These are phyloP conservation scores for Rhodocollybia butyracea DNA, from an alignment of 768 basidiomycete species.

Conservation along the genomic window DNA sequence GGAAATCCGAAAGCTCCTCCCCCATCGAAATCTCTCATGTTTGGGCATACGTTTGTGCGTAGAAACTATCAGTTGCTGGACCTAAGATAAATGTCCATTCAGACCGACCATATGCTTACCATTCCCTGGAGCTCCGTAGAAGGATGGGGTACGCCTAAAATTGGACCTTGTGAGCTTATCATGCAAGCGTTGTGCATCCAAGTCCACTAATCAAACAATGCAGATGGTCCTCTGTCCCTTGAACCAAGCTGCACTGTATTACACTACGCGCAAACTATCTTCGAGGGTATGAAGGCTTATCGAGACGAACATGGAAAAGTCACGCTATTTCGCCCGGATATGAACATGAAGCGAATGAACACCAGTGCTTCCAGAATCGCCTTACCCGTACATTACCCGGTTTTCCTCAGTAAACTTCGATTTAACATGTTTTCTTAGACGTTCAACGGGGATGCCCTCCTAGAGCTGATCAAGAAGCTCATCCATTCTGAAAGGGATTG, in stretches of 20 bases:
- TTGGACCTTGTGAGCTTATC: conserved; percentile 67
- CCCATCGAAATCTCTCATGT: conserved; percentile 64
- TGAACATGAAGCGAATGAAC: conserved; percentile 98
- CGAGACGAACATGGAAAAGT: conserved; percentile 67
- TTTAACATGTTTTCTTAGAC: conserved; percentile 36
- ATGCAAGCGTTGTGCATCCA: conserved; percentile 4
- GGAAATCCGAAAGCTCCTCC: conserved; percentile 59
- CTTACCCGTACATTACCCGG: conserved; percentile 54
- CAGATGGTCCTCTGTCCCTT: conserved; percentile 70
- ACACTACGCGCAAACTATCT: conserved; percentile 89
- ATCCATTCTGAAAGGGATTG: conserved; percentile 81
- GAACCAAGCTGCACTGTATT: conserved; percentile 81
- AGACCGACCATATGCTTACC: conserved; percentile 88
- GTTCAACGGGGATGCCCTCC: conserved; percentile 73
- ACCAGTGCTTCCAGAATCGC: conserved; percentile 74
- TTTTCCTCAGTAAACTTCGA: not conserved
- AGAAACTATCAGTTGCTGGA: conserved; percentile 7
- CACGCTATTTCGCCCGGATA: conserved; percentile 88
- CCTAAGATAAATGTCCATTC: not conserved
- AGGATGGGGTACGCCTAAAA: conserved; percentile 84
- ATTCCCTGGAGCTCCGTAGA: conserved; percentile 66
- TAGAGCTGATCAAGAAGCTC: conserved; percentile 83
- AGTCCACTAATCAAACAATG: not conserved
- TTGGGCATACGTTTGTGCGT: conserved; percentile 82
- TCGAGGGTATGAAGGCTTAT: conserved; percentile 97